phyloP scores from a whole-genome alignment of 2,329 filamentous ascomycete genomes.

The Cordyceps cicadae region DNA sequence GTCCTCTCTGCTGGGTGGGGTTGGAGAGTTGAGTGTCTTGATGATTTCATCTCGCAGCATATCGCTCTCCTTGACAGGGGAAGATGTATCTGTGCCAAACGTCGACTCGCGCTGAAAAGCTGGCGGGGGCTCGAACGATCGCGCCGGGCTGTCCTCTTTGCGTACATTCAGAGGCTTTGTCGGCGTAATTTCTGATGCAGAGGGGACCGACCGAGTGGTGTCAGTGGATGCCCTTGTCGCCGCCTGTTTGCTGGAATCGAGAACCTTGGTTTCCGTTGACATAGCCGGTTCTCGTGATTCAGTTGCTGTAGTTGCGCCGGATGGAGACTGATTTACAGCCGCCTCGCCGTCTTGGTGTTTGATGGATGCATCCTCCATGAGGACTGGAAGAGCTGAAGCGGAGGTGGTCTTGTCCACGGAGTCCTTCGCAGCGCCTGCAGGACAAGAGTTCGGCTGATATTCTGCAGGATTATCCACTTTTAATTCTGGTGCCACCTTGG shows the following conservation, averaged over 20 bases:
- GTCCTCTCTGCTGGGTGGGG: neutral
- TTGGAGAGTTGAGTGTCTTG: slow-evolving; percentile 50
- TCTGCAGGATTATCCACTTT: slow-evolving; percentile 3
- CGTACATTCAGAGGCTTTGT: slow-evolving; percentile 39
- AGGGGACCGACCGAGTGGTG: neutral
- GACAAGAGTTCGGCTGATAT: neutral
- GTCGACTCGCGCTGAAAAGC: slow-evolving; percentile 35
- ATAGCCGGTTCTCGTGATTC: neutral
- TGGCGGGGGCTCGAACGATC: slow-evolving; percentile 27
- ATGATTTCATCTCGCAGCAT: slow-evolving; percentile 67
- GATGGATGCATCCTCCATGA: neutral
- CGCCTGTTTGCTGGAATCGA: neutral
- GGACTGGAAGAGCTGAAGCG: neutral
- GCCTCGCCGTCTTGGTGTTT: neutral
- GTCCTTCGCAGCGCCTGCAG: slow-evolving; percentile 2
- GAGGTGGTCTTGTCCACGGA: neutral
- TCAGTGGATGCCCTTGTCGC: neutral
- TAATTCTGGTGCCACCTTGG: slow-evolving; percentile 4
- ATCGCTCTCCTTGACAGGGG: slow-evolving; percentile 61
- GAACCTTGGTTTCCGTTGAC: neutral
- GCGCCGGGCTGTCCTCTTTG: slow-evolving; percentile 25
- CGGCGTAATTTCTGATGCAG: slow-evolving; percentile 25
- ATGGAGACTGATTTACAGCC: neutral
- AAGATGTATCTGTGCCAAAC: slow-evolving; percentile 40
- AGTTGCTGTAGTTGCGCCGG: neutral